Conservation (phyloP, 202 grass and related monocot genomes). For the Bolboschoenoplectus hybrid region DNA sequence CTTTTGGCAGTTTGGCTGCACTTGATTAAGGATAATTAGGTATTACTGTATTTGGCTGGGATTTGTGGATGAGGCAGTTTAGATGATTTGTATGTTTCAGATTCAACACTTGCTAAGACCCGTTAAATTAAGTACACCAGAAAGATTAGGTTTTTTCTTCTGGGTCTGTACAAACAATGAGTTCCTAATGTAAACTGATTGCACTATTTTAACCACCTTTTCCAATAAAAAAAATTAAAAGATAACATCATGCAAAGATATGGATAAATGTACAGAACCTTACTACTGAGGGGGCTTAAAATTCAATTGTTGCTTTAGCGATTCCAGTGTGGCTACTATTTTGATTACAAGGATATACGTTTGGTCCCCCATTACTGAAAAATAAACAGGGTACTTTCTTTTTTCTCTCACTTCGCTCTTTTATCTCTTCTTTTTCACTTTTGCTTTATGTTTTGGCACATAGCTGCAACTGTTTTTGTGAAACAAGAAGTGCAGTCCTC, state of each 20-base stretch:
- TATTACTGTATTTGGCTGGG: background rate
- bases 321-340: conserved; percentile 21
- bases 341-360: conserved; percentile 27
- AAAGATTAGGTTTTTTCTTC: background rate
- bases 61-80: background rate
- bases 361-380: conserved; percentile 36
- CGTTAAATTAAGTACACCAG: background rate
- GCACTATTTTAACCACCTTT: background rate
- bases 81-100: background rate
- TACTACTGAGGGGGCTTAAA: background rate
- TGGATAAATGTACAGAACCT: background rate
- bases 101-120: background rate
- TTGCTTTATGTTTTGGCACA: conserved; percentile 53
- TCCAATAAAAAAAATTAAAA: background rate
- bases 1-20: conserved; percentile 12
- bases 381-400: conserved; percentile 54
- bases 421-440: conserved; percentile 58
- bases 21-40: background rate
- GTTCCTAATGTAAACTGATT: background rate
- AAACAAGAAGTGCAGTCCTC: conserved; percentile 34
- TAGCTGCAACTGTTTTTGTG: conserved; percentile 51
- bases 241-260: background rate
- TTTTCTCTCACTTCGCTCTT: conserved; percentile 41
- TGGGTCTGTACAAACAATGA: background rate
- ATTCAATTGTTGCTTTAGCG: background rate